Base-by-base conservation (phyloP, 805 yeast species). In the Zygosaccharomyces bisporus region DNA sequence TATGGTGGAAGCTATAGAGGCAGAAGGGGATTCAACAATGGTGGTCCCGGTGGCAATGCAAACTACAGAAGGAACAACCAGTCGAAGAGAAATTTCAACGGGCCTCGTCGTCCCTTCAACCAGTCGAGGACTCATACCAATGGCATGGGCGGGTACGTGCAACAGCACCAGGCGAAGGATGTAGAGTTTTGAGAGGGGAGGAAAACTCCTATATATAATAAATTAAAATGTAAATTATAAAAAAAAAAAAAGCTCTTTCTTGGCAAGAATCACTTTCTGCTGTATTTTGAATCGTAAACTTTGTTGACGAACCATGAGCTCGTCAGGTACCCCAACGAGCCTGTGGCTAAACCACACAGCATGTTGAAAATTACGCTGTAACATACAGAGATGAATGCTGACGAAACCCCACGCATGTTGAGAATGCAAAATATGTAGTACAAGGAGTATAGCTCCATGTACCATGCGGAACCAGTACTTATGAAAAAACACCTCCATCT, bases 401-500 rank as follows among this genome's bases (percentile, higher is more conserved):
- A 80, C 8, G 85, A 80, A 52, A 82, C 74, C 51, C 83, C 91
- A 21, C 77, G 73, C 37, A 86, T 73, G 37, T 77, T 75, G 61
- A 86, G 69, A 54, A 76, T 73, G 41, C 70, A 68, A 41, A 76
- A 56, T 56, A 79, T 76, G 61, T 88, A 86, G 58, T 83, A 84
- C 16, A 83, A 56, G 4, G 91, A 76, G 60, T 85, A 87, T 6
- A 71, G 62, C 51, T 78, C 78, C 46, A 88, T 72, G 65, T 83
- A 86, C 72, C 82, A 71, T 23, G 88, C 87, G 38, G 86, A 75
- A 45, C 90, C 79, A 3, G 79, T 69, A 4, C 95, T 86, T 21
- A 81, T 77, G 43, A 78, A 62, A 63, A 86, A 87, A 9, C 88
- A 71, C 52, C 81, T 73, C 95, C 95, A 87, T 59, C 86, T 86